Evolutionary conservation across 352 stramenopile species (phyloP).

Genomic region (Phytophthora ohioensis): DNA sequence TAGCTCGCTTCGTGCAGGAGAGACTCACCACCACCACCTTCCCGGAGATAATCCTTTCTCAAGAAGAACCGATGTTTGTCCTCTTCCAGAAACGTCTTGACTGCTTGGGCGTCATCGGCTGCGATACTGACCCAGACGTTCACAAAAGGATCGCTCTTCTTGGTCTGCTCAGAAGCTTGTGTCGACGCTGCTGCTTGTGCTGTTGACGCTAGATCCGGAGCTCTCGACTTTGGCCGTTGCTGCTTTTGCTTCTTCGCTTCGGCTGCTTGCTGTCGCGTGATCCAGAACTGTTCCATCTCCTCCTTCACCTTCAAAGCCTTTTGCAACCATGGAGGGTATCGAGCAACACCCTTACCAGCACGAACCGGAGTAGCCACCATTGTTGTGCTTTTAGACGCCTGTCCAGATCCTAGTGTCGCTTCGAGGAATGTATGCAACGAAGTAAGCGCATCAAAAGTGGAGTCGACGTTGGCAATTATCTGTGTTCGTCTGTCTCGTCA

Average conservation of each 20-base stretch:
- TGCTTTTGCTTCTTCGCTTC: constrained; percentile 30
- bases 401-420: constrained; percentile 12
- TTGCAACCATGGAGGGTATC: constrained; percentile 76
- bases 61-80: constrained; percentile 43
- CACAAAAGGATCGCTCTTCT: constrained; percentile 12
- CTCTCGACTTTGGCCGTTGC: constrained; percentile 23
- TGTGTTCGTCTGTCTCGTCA: neutral
- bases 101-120: constrained; percentile 39
- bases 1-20: constrained; percentile 67
- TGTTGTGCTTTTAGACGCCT: neutral
- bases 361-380: constrained; percentile 21
- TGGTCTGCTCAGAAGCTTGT: constrained; percentile 4
- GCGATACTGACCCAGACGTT: constrained; percentile 57
- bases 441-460: neutral
- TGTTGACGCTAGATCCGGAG: constrained; percentile 11
- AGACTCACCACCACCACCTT: constrained; percentile 36
- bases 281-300: constrained; percentile 49
- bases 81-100: constrained; percentile 45
- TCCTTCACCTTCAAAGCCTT: constrained; percentile 58
- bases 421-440: constrained; percentile 1
- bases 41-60: constrained; percentile 34
- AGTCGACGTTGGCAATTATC: neutral
- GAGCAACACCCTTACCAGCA: constrained; percentile 29
- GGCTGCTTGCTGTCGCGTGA: constrained; percentile 21
- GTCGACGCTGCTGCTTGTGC: constrained; percentile 6